Evolutionary conservation across 495 filamentous ascomycete species (phyloP).

Genomic region (Sabuloglossum arenarium): DNA sequence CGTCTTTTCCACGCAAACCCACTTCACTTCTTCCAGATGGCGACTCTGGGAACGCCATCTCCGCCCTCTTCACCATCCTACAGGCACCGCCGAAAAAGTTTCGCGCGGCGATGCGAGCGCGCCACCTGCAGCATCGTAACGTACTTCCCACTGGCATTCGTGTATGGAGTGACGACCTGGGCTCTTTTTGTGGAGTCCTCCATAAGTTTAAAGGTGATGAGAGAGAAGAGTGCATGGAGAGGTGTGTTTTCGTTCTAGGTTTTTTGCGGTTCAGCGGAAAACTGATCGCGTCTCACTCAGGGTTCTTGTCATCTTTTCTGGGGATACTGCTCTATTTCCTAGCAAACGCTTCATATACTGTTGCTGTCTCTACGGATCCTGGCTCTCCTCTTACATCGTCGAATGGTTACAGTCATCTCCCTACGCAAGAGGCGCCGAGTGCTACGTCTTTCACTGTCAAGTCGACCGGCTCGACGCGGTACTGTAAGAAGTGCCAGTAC

Average conservation of each 20-base stretch:
- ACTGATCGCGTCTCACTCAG: neutral
- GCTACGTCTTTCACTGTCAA: constrained; percentile 75
- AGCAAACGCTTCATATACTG: constrained; percentile 72
- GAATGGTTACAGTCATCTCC: constrained; percentile 38
- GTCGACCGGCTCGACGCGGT: constrained; percentile 63
- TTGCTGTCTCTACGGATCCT: constrained; percentile 79
- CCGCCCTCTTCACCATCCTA: constrained; percentile 27
- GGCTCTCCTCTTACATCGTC: constrained; percentile 42
- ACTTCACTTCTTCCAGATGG: neutral
- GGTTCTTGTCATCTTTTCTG: constrained; percentile 22
- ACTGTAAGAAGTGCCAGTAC: constrained; percentile 91
- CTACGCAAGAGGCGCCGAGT: constrained; percentile 34
- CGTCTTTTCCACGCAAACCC: neutral
- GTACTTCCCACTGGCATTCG: constrained; percentile 79
- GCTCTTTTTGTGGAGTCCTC: constrained; percentile 68
- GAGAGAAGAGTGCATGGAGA: constrained; percentile 5
- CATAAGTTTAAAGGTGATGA: constrained; percentile 40
- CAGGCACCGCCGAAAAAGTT: constrained; percentile 29
- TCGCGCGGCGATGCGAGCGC: constrained; percentile 61
- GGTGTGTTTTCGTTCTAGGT: neutral
- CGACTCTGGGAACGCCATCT: constrained; percentile 13
- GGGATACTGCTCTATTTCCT: constrained; percentile 55
- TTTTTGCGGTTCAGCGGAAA: neutral
- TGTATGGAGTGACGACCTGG: constrained; percentile 80
- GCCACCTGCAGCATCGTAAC: constrained; percentile 56